Evolutionary conservation across 805 yeast species (phyloP).

Genomic region (Kodamaea neixiangensis): DNA sequence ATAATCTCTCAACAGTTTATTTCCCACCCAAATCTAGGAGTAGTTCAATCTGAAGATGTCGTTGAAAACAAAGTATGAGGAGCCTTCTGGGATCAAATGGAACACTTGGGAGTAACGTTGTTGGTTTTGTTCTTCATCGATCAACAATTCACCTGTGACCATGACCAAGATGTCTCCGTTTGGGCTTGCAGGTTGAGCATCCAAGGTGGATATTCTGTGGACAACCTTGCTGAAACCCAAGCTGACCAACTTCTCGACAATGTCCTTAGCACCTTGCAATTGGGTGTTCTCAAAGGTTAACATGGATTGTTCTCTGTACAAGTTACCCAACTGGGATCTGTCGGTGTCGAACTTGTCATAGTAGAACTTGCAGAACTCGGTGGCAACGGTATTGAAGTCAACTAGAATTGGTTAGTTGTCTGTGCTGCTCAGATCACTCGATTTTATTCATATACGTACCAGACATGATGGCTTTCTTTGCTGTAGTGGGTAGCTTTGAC

Average conservation of each 20-base stretch:
- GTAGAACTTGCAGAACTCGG: conserved; percentile 92
- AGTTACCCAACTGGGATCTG: conserved; percentile 87
- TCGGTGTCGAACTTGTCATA: conserved; percentile 93
- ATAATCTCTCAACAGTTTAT: background rate
- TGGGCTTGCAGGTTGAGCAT: conserved; percentile 97
- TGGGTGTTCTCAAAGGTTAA: conserved; percentile 93
- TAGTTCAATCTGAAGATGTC: conserved; percentile 96
- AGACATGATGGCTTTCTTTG: conserved; percentile 24
- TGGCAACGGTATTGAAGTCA: conserved; percentile 48
- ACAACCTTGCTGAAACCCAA: conserved; percentile 91
- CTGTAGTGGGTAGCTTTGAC: background rate
- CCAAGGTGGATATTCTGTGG: conserved; percentile 92
- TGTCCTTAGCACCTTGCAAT: conserved; percentile 90
- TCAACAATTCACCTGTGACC: conserved; percentile 94
- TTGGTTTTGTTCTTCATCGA: conserved; percentile 93
- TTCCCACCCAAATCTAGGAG: conserved; percentile 12
- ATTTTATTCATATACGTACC: conserved; percentile 23
- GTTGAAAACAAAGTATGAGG: conserved; percentile 90
- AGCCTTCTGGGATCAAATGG: conserved; percentile 92
- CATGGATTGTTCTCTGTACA: conserved; percentile 97
- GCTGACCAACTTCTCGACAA: conserved; percentile 86
- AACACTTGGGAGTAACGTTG: conserved; percentile 97
- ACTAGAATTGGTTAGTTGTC: conserved; percentile 22
- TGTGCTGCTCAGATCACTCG: background rate
- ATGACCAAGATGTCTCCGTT: conserved; percentile 90